phyloP scores from a whole-genome alignment of 805 yeast species.

The Hanseniaspora singularis region DNA sequence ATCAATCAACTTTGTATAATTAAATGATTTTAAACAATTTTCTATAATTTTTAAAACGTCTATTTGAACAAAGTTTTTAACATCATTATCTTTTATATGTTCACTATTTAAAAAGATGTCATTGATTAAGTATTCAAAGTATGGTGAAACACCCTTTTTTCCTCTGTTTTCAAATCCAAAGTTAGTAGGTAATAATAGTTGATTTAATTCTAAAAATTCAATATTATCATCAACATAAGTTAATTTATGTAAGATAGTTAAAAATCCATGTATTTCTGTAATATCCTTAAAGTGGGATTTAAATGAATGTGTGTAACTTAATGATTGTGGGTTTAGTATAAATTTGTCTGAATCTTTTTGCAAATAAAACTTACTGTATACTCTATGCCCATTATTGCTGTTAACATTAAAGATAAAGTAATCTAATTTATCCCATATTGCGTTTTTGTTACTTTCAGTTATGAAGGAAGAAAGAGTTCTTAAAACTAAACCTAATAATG shows the following conservation, averaged over 20 bases:
- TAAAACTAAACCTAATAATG: slow-evolving; percentile 44
- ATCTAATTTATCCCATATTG: slow-evolving; percentile 62
- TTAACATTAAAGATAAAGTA: slow-evolving; percentile 45
- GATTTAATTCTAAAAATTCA: slow-evolving; percentile 28
- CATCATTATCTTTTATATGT: slow-evolving; percentile 24
- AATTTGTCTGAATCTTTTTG: slow-evolving; percentile 18
- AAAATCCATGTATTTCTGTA: slow-evolving; percentile 41
- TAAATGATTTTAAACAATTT: slow-evolving; percentile 39
- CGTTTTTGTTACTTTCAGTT: slow-evolving; percentile 29
- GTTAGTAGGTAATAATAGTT: slow-evolving; percentile 47
- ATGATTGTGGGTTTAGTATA: slow-evolving; percentile 15
- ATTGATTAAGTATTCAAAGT: slow-evolving; percentile 56
- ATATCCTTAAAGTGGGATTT: slow-evolving; percentile 43
- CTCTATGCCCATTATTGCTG: background rate
- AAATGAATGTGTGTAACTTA: slow-evolving; percentile 27
- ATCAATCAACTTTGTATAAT: slow-evolving; percentile 40
- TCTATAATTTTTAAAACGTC: slow-evolving; percentile 42
- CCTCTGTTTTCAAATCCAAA: slow-evolving; percentile 52
- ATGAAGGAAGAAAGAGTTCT: slow-evolving; percentile 48
- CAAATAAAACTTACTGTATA: slow-evolving; percentile 20
- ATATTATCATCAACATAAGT: background rate
- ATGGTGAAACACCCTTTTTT: slow-evolving; percentile 63
- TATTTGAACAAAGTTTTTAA: slow-evolving; percentile 38
- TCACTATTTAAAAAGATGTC: slow-evolving; percentile 51
- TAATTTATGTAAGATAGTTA: slow-evolving; percentile 15